Percentiles rank a stretch among this genome's conserved stretches.
Evolutionary conservation across 352 stramenopile genomes (phyloP).

Genomic region (Pythium plurisporium): DNA sequence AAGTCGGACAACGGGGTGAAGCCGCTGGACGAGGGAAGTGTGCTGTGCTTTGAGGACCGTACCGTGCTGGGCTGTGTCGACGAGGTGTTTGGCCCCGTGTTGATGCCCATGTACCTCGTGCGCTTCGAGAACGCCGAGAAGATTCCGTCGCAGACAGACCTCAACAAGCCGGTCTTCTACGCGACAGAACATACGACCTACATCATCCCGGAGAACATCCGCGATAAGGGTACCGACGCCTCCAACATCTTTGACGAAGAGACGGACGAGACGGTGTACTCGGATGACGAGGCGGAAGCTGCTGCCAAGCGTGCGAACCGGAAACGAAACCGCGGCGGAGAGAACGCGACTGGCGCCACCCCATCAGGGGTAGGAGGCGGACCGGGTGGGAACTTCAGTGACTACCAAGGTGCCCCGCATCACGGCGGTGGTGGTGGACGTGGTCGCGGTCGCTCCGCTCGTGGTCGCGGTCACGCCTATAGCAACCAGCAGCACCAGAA

Average conservation of each 20-base stretch:
- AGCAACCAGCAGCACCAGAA: constrained; percentile 10
- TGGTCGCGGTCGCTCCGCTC: constrained; percentile 13
- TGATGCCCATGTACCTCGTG: constrained; percentile 87
- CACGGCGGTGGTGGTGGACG: constrained; percentile 12
- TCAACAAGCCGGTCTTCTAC: constrained; percentile 55
- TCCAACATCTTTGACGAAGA: constrained; percentile 88
- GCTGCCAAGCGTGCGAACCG: constrained; percentile 61
- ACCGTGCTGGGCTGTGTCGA: constrained; percentile 77
- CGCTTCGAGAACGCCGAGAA: constrained; percentile 66
- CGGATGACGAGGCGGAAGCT: constrained; percentile 78
- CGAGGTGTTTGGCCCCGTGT: constrained; percentile 79
- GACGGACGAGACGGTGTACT: constrained; percentile 67
- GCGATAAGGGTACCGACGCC: constrained; percentile 79
- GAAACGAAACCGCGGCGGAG: constrained; percentile 54
- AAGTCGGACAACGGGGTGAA: constrained; percentile 58
- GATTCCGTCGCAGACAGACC: constrained; percentile 44
- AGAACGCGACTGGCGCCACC: constrained; percentile 8
- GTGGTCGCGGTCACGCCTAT: too few species aligned
- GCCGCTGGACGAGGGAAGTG: constrained; percentile 73
- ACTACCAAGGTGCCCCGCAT: constrained; percentile 23
- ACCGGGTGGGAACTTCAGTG: constrained; percentile 14
- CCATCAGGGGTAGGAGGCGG: not conserved
- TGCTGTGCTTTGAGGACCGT: constrained; percentile 75
- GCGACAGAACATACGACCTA: constrained; percentile 80
- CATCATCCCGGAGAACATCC: constrained; percentile 68